A percentile compares a stretch with the other conserved stretches of the same genome.
Evolutionary conservation across 2,329 filamentous ascomycete species (phyloP).

Genomic region (Xylariaceae sp.): DNA sequence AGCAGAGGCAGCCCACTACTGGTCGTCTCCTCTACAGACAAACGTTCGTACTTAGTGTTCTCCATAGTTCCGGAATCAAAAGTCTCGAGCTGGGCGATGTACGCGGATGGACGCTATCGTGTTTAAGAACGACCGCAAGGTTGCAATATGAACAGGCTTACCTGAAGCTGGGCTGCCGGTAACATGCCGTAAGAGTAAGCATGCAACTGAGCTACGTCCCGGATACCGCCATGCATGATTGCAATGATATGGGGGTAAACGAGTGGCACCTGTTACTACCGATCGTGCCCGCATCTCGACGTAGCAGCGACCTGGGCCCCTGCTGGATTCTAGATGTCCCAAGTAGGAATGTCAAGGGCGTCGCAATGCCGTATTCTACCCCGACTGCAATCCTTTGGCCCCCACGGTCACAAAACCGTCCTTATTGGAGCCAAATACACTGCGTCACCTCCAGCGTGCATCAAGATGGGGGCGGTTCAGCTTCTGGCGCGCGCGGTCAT

Average conservation of each 20-base stretch:
- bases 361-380: background rate
- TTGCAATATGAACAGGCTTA: background rate
- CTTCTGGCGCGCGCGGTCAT: background rate
- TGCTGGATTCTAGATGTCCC: background rate
- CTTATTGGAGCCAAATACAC: background rate
- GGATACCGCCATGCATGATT: background rate
- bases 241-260: background rate
- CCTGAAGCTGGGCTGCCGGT: background rate
- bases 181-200: background rate
- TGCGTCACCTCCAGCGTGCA: background rate
- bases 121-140: background rate
- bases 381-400: background rate
- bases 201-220: background rate
- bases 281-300: background rate
- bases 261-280: background rate
- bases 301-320: background rate
- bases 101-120: background rate
- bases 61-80: background rate
- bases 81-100: background rate
- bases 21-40: background rate
- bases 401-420: background rate
- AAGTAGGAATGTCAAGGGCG: background rate
- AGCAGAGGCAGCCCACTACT: background rate
- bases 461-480: background rate
- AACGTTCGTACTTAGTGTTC: constrained; percentile 1